Conservation (phyloP, 2,329 filamentous ascomycete genomes). For the Kalaharituber pfeilii region DNA sequence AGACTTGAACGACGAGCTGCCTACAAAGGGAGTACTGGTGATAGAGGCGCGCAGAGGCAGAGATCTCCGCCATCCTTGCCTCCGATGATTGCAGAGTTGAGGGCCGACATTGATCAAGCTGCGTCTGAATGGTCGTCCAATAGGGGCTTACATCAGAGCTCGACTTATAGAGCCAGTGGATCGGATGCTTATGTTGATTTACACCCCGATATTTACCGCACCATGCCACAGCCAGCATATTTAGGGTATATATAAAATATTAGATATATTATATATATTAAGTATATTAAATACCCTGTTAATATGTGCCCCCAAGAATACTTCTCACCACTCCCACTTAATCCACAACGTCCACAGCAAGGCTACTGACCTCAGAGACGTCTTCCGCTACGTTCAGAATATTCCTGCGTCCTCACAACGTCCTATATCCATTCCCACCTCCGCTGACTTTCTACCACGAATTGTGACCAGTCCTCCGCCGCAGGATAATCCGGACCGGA, state of each 20-base stretch:
- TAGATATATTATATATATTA: too few species aligned
- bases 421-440: not conserved
- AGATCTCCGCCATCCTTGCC: too few species aligned
- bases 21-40: too few species aligned
- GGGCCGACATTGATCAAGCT: not conserved
- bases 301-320: not conserved
- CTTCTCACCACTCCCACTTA: not conserved
- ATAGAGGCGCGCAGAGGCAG: too few species aligned
- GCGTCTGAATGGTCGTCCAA: not conserved
- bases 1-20: too few species aligned
- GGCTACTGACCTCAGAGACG: not conserved
- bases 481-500: not conserved
- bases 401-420: too few species aligned
- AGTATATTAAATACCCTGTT: too few species aligned
- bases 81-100: too few species aligned
- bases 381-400: not conserved
- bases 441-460: not conserved
- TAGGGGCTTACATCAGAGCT: not conserved
- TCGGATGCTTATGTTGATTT: not conserved
- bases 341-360: not conserved
- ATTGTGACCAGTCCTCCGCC: not conserved
- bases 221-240: not conserved
- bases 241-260: too few species aligned
- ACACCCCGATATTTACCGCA: not conserved
- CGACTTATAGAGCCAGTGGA: not conserved